Evolutionary conservation across 1,139 yeast genomes (phyloP).

Genomic region (Eremothecium sinecaudum): DNA sequence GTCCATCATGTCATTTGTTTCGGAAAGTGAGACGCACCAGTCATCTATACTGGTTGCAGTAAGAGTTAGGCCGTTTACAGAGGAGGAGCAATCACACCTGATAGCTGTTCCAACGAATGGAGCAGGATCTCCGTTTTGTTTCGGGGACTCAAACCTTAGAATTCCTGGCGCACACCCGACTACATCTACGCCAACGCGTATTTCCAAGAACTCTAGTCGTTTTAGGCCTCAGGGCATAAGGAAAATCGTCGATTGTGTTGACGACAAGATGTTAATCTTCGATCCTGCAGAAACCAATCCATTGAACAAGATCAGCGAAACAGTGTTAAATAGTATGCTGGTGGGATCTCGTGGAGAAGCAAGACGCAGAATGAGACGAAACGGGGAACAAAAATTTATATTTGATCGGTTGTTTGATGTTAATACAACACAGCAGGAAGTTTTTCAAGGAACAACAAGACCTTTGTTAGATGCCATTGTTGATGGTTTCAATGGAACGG

Average conservation of each 20-base stretch:
- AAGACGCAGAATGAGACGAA: conserved; percentile 39
- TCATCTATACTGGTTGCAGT: conserved; percentile 73
- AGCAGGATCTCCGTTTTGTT: conserved; percentile 15
- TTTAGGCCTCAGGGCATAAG: conserved; percentile 49
- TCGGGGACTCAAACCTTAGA: conserved; percentile 18
- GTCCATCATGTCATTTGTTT: neutral
- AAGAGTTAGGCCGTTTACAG: conserved; percentile 77
- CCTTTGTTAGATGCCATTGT: conserved; percentile 67
- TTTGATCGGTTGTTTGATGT: conserved; percentile 75
- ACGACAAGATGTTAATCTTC: conserved; percentile 79
- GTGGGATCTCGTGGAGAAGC: conserved; percentile 16
- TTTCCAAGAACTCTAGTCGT: conserved; percentile 3
- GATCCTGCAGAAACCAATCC: conserved; percentile 79
- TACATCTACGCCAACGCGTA: conserved; percentile 8
- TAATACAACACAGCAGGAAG: conserved; percentile 52
- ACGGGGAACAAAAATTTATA: conserved; percentile 65
- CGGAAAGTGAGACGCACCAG: conserved; percentile 34
- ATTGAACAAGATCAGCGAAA: conserved; percentile 48
- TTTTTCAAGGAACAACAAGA: conserved; percentile 55
- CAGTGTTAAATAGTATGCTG: conserved; percentile 38
- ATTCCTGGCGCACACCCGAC: conserved; percentile 14
- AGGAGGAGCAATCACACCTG: conserved; percentile 42
- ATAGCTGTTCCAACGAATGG: conserved; percentile 29
- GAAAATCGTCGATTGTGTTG: conserved; percentile 72
- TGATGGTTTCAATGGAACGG: conserved; percentile 83